Conservation (phyloP, 2,329 filamentous ascomycete species). For the Pseudogymnoascus sp. region DNA sequence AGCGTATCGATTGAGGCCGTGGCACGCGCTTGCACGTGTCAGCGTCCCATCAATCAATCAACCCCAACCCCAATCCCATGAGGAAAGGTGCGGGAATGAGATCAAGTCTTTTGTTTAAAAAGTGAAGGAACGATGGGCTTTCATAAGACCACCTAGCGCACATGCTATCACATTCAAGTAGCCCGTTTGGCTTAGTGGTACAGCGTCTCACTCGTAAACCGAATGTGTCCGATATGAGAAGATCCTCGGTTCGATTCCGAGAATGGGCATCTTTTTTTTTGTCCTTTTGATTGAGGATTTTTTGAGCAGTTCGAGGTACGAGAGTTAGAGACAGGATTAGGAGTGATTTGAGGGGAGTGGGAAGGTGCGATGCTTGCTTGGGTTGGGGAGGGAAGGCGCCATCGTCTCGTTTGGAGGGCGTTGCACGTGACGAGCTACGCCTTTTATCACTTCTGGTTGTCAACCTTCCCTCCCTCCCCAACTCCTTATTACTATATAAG, state of each 20-base stretch:
- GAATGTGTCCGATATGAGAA: slow-evolving; percentile 13
- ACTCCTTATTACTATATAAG: background rate
- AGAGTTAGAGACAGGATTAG: too few species aligned
- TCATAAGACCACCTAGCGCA: background rate
- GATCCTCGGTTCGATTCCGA: slow-evolving; percentile 21
- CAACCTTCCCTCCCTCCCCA: background rate
- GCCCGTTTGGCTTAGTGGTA: slow-evolving; percentile 17
- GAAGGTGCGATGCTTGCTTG: background rate
- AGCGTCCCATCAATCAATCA: background rate
- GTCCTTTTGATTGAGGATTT: background rate
- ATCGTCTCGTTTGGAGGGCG: background rate
- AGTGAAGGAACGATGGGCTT: background rate
- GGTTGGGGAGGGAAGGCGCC: background rate
- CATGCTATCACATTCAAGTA: slow-evolving; percentile 8
- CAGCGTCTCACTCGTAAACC: slow-evolving; percentile 15
- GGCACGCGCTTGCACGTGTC: background rate
- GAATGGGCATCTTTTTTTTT: slow-evolving; percentile 14
- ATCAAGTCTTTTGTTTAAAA: background rate
- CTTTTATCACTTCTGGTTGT: background rate
- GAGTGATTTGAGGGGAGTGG: background rate
- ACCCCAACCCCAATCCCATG: background rate
- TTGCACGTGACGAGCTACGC: background rate
- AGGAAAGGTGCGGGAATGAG: background rate
- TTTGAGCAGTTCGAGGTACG: background rate
- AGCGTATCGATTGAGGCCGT: background rate